Evolutionary conservation across 768 basidiomycete genomes (phyloP).

Genomic region (Lactarius quietus): DNA sequence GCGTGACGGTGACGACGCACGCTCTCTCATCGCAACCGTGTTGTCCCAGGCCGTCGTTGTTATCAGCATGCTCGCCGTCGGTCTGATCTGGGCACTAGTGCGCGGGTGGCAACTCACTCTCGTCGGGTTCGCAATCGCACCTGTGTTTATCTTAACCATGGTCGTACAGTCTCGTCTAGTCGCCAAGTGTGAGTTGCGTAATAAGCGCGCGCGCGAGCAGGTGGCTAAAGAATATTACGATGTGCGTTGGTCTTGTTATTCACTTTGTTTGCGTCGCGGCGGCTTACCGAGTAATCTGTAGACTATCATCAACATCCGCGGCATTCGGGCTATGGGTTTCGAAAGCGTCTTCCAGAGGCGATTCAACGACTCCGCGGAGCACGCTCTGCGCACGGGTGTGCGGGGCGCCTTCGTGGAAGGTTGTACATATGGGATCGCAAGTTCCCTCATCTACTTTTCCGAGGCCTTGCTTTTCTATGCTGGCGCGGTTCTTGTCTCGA

Average conservation of each 20-base stretch:
- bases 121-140: conserved; percentile 82
- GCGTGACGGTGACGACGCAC: conserved; percentile 88
- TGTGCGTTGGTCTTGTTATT: conserved; percentile 41
- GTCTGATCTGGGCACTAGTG: conserved; percentile 85
- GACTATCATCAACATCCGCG: conserved; percentile 79
- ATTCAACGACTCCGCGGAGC: conserved; percentile 61
- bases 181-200: conserved; percentile 65
- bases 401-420: conserved; percentile 87
- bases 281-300: conserved; percentile 29
- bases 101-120: conserved; percentile 92
- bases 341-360: conserved; percentile 62
- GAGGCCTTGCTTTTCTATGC: conserved; percentile 92
- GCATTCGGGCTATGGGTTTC: conserved; percentile 85
- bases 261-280: conserved; percentile 1
- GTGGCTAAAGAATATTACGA: conserved; percentile 85
- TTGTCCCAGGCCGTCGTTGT: conserved; percentile 72
- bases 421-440: conserved; percentile 75
- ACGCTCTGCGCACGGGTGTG: conserved; percentile 64
- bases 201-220: conserved; percentile 84
- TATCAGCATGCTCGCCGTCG: conserved; percentile 73
- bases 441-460: conserved; percentile 80
- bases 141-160: conserved; percentile 76
- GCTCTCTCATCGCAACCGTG: conserved; percentile 69
- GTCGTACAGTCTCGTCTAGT: conserved; percentile 70
- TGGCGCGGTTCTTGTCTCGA: conserved; percentile 78